Base-by-base conservation (phyloP, 176 grass and related monocot species). In the Carex pumila region DNA sequence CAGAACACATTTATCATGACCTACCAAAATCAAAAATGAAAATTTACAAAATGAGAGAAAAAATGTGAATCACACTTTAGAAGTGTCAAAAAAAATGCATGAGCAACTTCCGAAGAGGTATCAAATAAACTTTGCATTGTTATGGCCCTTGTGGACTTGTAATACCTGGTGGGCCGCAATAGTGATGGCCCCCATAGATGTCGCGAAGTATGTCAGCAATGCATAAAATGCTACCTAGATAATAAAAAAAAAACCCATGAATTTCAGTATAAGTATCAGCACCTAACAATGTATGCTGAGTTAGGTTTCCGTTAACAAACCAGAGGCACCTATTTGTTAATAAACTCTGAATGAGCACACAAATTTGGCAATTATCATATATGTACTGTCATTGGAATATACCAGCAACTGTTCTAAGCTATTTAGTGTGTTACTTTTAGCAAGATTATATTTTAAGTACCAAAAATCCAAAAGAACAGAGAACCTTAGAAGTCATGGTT, bases 401-500 rank as follows among this genome's bases (percentile, higher is more conserved):
- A 67, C 64, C 31, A 36, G 30, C 29, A 66, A 15, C 12, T 36
- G 10, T 11, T n/a, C 21, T 76, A 31, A 52, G 45, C 43, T 53
- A 25, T 29, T 29, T 74, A 74, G 71, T 29, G 11, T 6, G 39
- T 49, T 52, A 74, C 53, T 12, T 73, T 73, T 45, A 45, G 7
- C 6, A 14, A 68, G 14, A 32, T 39, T 13, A 41, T 69, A 69
- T 39, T 39, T 69, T 37, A 69, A 68, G 14, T 32, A 68, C 30
- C 65, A 68, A 39, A 39, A 39, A 55, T 55, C 21, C 19, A 15
- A 55, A 76, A 57, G 49, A 47, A 47, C 14, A 53, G 37, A 58
- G 52, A 85, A 98, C 95, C 95, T 98, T 98, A 50, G 95, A 93
- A 60, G 91, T 92, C 92, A 95, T 95, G 79, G 95, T 98, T 86